Percentiles rank a stretch among this genome's conserved stretches.
Conservation (phyloP, 768 basidiomycete species). For the Calvatia gigantea region DNA sequence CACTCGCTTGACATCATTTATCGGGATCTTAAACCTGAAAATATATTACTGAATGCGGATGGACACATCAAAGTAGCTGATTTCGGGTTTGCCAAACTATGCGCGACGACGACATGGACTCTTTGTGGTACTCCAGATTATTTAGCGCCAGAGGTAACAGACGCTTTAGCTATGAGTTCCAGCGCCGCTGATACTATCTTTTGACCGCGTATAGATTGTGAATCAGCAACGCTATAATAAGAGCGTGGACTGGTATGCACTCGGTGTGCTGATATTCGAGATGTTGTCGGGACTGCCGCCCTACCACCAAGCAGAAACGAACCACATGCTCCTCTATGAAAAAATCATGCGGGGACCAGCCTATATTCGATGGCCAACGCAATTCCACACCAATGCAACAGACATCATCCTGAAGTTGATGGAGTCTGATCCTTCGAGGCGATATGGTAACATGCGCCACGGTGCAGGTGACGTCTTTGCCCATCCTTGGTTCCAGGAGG, state of each 20-base stretch:
- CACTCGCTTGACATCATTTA: conserved; percentile 90
- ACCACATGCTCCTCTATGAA: conserved; percentile 88
- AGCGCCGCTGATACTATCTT: conserved; percentile 1
- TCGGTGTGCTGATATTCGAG: conserved; percentile 95
- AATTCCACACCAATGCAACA: conserved; percentile 70
- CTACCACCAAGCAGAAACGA: conserved; percentile 83
- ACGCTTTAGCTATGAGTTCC: neutral
- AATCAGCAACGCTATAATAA: conserved; percentile 88
- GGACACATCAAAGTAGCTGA: conserved; percentile 97
- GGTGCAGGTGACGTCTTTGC: conserved; percentile 91
- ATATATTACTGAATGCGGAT: conserved; percentile 88
- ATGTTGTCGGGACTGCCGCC: conserved; percentile 97
- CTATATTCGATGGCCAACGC: conserved; percentile 74
- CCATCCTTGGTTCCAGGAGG: conserved; percentile 93
- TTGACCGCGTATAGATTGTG: conserved; percentile 51
- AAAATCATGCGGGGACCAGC: conserved; percentile 78
- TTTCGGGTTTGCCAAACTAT: conserved; percentile 93
- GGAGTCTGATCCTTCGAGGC: conserved; percentile 82
- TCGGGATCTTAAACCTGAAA: conserved; percentile 97
- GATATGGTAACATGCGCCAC: conserved; percentile 85
- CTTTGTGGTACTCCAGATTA: conserved; percentile 96
- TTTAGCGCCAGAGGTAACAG: conserved; percentile 84
- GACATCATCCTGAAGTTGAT: conserved; percentile 90
- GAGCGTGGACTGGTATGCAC: conserved; percentile 97
- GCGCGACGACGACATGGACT: conserved; percentile 88